phyloP scores from a whole-genome alignment of 805 yeast species.

The Wickerhamiella parazyma region DNA sequence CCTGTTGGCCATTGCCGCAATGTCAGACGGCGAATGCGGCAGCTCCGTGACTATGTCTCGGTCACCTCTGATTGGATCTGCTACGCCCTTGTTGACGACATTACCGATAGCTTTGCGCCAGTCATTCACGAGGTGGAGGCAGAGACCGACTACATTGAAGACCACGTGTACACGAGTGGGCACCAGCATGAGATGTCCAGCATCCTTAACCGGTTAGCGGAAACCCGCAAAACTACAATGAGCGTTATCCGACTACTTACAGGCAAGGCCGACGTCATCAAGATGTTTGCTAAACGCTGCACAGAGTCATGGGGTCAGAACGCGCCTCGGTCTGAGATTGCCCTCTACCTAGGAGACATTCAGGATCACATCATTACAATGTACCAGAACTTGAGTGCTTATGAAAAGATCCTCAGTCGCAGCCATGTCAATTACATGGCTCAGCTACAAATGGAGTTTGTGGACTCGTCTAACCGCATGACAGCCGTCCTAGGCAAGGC shows the following conservation, averaged over 20 bases:
- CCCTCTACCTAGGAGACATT: constrained; percentile 83
- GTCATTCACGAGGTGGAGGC: constrained; percentile 43
- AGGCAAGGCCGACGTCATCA: constrained; percentile 92
- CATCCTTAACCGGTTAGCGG: constrained; percentile 76
- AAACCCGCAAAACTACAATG: constrained; percentile 84
- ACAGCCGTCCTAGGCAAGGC: constrained; percentile 82
- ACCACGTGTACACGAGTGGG: constrained; percentile 69
- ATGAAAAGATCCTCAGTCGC: constrained; percentile 85
- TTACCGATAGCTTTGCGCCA: constrained; percentile 53
- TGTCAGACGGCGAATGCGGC: constrained; percentile 51
- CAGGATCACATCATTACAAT: constrained; percentile 94
- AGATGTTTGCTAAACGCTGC: constrained; percentile 91
- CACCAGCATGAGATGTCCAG: constrained; percentile 11
- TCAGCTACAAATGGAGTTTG: constrained; percentile 84
- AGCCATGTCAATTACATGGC: constrained; percentile 89
- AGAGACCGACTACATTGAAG: constrained; percentile 57
- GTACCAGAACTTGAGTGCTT: constrained; percentile 80
- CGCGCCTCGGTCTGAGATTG: constrained; percentile 78
- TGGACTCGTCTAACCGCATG: constrained; percentile 69
- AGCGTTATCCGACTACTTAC: constrained; percentile 75
- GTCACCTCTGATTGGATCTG: constrained; percentile 55
- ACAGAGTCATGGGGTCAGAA: constrained; percentile 47
- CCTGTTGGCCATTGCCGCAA: constrained; percentile 46
- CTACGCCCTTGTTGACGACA: constrained; percentile 52
- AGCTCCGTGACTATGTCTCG: constrained; percentile 45